phyloP scores from a whole-genome alignment of 2,329 filamentous ascomycete species.

The Pyrenochaeta sp. region DNA sequence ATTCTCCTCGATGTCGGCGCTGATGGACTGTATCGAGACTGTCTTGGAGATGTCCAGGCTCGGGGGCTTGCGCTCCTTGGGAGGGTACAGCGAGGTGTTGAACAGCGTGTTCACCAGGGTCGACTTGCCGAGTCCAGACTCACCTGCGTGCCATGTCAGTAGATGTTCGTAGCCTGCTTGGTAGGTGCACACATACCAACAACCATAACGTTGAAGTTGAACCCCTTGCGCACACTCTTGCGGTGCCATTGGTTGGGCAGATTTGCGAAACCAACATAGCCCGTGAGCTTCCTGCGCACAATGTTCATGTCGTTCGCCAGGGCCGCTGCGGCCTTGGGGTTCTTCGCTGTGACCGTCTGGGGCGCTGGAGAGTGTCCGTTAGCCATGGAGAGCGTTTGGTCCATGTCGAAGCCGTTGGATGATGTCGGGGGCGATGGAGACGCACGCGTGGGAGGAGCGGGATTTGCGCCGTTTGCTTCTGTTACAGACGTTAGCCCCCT shows the following conservation, averaged over 20 bases:
- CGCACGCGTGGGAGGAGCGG: conserved; percentile 55
- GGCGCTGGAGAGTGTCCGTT: conserved; percentile 56
- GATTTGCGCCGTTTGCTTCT: conserved; percentile 58
- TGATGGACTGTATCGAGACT: conserved; percentile 63
- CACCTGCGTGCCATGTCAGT: conserved; percentile 67
- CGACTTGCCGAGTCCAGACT: conserved; percentile 98
- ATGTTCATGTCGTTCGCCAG: conserved; percentile 77
- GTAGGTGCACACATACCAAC: conserved; percentile 77
- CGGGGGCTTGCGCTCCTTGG: conserved; percentile 97
- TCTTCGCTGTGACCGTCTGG: conserved; percentile 71
- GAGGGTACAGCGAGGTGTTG: conserved; percentile 98
- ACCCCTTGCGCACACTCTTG: conserved; percentile 99
- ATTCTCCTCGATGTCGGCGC: conserved; percentile 87
- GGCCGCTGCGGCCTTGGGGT: conserved; percentile 66
- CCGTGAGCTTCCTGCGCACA: conserved; percentile 96
- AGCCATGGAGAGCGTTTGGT: conserved; percentile 66
- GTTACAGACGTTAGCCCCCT: conserved; percentile 38
- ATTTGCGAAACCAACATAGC: conserved; percentile 98
- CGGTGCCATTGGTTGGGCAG: conserved; percentile 99
- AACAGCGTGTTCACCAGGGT: conserved; percentile 99
- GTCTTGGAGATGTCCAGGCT: conserved; percentile 97
- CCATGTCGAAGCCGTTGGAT: conserved; percentile 64
- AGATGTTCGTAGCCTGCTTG: not conserved
- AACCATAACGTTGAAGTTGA: conserved; percentile 99
- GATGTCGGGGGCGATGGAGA: conserved; percentile 57